These are phyloP conservation scores for Triticum dicoccoides DNA, from an alignment of 176 grass and related monocot species.

Conservation along the genomic window DNA sequence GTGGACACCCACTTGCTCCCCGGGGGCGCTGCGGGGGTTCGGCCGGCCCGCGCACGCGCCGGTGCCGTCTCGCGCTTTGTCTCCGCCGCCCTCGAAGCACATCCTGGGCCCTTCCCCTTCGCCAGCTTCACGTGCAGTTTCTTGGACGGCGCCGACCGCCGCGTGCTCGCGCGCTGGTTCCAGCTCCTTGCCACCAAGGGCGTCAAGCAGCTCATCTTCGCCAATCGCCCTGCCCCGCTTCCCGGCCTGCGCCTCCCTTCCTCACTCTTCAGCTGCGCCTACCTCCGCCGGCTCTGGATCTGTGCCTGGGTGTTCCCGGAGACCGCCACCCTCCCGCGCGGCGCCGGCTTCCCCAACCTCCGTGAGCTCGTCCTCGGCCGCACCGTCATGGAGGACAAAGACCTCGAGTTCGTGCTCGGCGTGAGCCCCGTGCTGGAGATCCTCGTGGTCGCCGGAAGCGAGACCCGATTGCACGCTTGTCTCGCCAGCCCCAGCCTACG, in stretches of 20 bases:
- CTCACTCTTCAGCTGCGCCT: background rate
- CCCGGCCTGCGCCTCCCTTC: background rate
- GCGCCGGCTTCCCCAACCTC: conserved; percentile 14
- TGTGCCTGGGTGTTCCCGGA: conserved; percentile 15
- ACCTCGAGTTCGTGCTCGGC: conserved; percentile 9
- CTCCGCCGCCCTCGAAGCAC: background rate
- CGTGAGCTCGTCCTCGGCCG: conserved; percentile 1
- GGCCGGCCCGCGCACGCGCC: background rate
- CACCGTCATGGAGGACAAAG: background rate
- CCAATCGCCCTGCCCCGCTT: background rate
- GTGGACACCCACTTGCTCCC: background rate
- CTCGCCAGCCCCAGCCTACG: conserved; percentile 25
- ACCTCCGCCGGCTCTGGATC: conserved; percentile 13
- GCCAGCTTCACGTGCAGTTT: background rate
- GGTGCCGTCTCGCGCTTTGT: background rate
- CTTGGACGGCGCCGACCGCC: background rate
- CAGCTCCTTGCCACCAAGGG: conserved; percentile 15
- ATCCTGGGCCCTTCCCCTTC: background rate
- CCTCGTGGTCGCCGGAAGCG: background rate
- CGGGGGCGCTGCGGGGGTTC: background rate
- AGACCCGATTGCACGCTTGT: background rate
- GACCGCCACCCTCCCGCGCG: background rate
- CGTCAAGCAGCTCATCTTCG: background rate
- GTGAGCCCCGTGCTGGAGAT: conserved; percentile 22
- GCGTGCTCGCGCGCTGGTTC: conserved; percentile 1